Evolutionary conservation across 805 yeast genomes (phyloP), one percentile per base, ranked within the genome.

Genomic region (Suhomyces kilbournensis): DNA sequence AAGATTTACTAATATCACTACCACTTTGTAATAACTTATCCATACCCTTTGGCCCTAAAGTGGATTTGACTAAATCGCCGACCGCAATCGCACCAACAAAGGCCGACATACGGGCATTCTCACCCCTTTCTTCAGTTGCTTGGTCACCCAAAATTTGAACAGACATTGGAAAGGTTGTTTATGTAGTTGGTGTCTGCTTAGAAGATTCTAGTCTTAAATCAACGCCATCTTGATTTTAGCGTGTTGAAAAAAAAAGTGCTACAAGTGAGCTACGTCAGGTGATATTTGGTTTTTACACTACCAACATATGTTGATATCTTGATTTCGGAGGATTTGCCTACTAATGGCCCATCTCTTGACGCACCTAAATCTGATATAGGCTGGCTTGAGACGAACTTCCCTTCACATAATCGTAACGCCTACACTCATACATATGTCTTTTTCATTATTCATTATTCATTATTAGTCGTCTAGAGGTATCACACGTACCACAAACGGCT

Each of bases 71-170:
- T 55, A 94, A 79, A 70, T 94, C 99, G 49, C 99, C 99, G 34
- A 94, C 99, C 40, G 99, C 99, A 67, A 94, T 93, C 59, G 99
- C 99, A 47, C 99, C 99, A 9, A 94, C 96, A 70, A 94, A 94
- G 2, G 99, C 90, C 6, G 97, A 89, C 76, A 93, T 78, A 77
- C 99, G 91, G 50, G 99, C 99, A 72, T 93, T 92, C 72, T 94
- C 99, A 44, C 94, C 99, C 65, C 97, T 83, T 74, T 93, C 99
- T 73, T 93, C 99, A 5, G 94, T 88, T 51, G 93, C 98, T 71
- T 93, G 97, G 68, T 94, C 98, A 56, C 97, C 96, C 74, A 94
- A 90, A 66, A 93, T 92, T 62, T 92, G 93, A 56, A 92, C 96
- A 60, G 92, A 85, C 96, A 74, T 74, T 49, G n/a, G 26, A 38